These are phyloP conservation scores for Hansfordia pulvinata DNA, from an alignment of 2,329 filamentous ascomycete genomes.

Conservation along the genomic window DNA sequence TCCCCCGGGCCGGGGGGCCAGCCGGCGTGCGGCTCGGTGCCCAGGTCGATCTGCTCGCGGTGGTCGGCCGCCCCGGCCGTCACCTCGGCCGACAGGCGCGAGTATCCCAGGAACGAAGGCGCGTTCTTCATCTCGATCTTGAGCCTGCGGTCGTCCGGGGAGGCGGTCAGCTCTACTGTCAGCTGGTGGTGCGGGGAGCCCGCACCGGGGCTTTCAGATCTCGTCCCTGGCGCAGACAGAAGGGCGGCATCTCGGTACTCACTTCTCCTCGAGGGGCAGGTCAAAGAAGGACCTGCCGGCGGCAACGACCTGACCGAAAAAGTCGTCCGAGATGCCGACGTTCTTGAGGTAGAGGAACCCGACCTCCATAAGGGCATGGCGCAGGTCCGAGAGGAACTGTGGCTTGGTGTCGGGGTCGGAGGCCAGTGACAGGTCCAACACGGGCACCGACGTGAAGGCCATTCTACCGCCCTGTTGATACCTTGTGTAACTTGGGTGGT, in stretches of 20 bases:
- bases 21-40: conserved; percentile 60
- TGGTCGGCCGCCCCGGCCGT: conserved; percentile 68
- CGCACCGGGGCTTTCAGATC: no score
- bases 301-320: conserved; percentile 51
- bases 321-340: conserved; percentile 52
- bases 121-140: conserved; percentile 64
- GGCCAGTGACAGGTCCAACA: conserved; percentile 62
- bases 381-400: conserved; percentile 55
- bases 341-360: conserved; percentile 80
- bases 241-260: conserved; percentile 13
- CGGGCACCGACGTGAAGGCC: conserved; percentile 64
- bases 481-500: no score
- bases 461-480: conserved; percentile 20
- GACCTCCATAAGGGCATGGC: conserved; percentile 69
- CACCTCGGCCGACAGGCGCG: conserved; percentile 50
- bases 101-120: conserved; percentile 58
- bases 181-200: no score
- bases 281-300: conserved; percentile 67
- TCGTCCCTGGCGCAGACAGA: conserved; percentile 1
- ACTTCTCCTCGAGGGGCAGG: conserved; percentile 64
- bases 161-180: no score
- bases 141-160: no score
- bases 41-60: conserved; percentile 77
- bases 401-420: conserved; percentile 53
- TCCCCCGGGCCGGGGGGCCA: conserved; percentile 46